Evolutionary conservation across 139 green algal genomes (phyloP), one percentile per base, ranked within the genome.

Genomic region (Picochlorum sp.): DNA sequence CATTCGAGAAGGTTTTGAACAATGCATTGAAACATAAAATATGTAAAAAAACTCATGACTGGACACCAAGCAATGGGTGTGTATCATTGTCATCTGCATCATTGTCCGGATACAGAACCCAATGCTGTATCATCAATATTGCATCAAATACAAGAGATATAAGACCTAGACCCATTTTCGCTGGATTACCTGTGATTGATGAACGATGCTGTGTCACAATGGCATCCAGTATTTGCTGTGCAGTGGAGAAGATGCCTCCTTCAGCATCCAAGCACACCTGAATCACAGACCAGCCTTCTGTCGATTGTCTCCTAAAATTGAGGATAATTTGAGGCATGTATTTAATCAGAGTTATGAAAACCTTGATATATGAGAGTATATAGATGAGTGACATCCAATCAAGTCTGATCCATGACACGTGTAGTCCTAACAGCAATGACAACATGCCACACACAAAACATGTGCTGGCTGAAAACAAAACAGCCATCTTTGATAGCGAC

Each of bases 111-210:
- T 77, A 84, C 15, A 83, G 63, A 10, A 79, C 49, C 41, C 74
- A 86, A 57, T 86, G 82, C 70, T 88, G 83, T 31, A 67, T 38
- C 58, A 87, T 80, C 51, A 89, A 83, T 4, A 88, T 71, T 7
- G 82, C 28, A 62, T 88, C 81, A 60, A 83, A 88, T 11, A 71
- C 62, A 4, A 89, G 60, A 11, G 60, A 75, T 16, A 78, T 60
- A 15, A 86, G 65, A 14, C 76, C 76, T 49, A 89, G 66, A 1
- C 68, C 81, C 68, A 86, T 78, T 62, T 88, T 88, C 31, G 84
- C 74, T 4, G 78, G 73, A 62, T 85, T 83, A 37, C 76, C 76
- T 31, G 66, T 75, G 21, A 77, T 44, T 4, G 61, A 16, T 34
- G 54, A 70, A n/a, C 45, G 70, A 63, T 85, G 69, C 13, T 51